These are phyloP conservation scores for Puya raimondii DNA, from an alignment of 176 grass and related monocot genomes.

Conservation along the genomic window DNA sequence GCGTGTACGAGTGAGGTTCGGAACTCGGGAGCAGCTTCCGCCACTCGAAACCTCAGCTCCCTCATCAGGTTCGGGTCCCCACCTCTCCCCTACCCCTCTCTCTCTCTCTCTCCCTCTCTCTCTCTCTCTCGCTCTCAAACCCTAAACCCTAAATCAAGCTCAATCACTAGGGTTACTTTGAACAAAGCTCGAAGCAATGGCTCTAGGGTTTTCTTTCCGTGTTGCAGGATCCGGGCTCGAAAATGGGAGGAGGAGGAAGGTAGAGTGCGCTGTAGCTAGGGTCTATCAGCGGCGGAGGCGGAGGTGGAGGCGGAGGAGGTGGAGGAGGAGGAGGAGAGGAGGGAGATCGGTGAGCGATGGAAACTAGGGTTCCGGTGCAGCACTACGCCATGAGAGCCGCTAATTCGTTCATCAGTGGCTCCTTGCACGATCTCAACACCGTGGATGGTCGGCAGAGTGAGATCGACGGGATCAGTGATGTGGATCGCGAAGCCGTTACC, in stretches of 20 bases:
- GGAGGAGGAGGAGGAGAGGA: neutral
- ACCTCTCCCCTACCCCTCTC: neutral
- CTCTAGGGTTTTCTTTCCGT: neutral
- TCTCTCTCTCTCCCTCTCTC: neutral
- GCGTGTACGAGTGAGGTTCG: neutral
- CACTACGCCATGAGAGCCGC: slow-evolving; percentile 27
- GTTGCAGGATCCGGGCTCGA: neutral
- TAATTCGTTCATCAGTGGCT: slow-evolving; percentile 28
- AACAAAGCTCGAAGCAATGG: neutral
- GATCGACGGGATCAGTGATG: slow-evolving; percentile 44
- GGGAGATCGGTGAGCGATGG: neutral
- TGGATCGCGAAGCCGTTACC: slow-evolving; percentile 40
- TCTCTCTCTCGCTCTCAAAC: neutral
- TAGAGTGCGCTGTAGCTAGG: neutral
- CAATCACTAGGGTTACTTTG: neutral
- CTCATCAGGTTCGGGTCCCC: slow-evolving; percentile 2
- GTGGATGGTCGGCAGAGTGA: slow-evolving; percentile 25
- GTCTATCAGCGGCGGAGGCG: neutral
- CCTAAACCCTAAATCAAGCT: neutral
- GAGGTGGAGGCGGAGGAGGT: neutral
- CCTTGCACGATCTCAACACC: slow-evolving; percentile 44
- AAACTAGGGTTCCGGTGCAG: slow-evolving; percentile 26
- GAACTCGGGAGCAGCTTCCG: neutral
- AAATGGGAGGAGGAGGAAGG: neutral
- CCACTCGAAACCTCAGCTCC: neutral